phyloP scores from a whole-genome alignment of 2,329 filamentous ascomycete genomes.

The Pseudocercospora ulei region DNA sequence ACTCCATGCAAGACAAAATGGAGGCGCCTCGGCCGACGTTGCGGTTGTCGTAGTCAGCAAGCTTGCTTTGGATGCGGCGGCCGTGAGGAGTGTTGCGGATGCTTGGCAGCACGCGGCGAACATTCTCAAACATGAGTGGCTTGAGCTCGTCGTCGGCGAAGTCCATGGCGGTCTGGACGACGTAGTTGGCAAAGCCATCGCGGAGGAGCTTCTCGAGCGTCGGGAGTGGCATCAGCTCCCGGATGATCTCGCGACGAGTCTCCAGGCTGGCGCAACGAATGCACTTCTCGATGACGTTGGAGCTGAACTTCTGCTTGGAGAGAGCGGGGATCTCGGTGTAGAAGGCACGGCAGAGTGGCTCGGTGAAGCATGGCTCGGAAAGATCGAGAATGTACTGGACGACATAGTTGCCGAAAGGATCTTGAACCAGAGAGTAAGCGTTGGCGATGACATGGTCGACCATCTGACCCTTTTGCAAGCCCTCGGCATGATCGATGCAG shows the following conservation, averaged over 20 bases:
- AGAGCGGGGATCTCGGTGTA: slow-evolving; percentile 58
- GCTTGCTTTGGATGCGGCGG: slow-evolving; percentile 84
- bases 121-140: slow-evolving; percentile 65
- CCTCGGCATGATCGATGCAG: slow-evolving; percentile 93
- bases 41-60: slow-evolving; percentile 49
- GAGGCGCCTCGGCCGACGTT: slow-evolving; percentile 30
- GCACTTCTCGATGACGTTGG: slow-evolving; percentile 92
- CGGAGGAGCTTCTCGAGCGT: slow-evolving; percentile 84
- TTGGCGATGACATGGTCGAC: slow-evolving; percentile 80
- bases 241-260: slow-evolving; percentile 70
- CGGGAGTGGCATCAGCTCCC: slow-evolving; percentile 62
- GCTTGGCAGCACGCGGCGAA: slow-evolving; percentile 71
- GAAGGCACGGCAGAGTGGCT: slow-evolving; percentile 77
- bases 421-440: slow-evolving; percentile 81
- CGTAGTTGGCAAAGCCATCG: slow-evolving; percentile 93
- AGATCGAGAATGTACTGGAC: slow-evolving; percentile 96
- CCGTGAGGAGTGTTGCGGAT: slow-evolving; percentile 91
- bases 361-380: slow-evolving; percentile 76
- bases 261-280: slow-evolving; percentile 68
- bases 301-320: slow-evolving; percentile 97
- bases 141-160: slow-evolving; percentile 67
- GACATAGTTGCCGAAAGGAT: slow-evolving; percentile 97
- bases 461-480: slow-evolving; percentile 75
- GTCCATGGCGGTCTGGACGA: slow-evolving; percentile 91
- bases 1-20: slow-evolving; percentile 21